Evolutionary conservation across 2,329 filamentous ascomycete genomes (phyloP).

Genomic region (Penicillium sp.): DNA sequence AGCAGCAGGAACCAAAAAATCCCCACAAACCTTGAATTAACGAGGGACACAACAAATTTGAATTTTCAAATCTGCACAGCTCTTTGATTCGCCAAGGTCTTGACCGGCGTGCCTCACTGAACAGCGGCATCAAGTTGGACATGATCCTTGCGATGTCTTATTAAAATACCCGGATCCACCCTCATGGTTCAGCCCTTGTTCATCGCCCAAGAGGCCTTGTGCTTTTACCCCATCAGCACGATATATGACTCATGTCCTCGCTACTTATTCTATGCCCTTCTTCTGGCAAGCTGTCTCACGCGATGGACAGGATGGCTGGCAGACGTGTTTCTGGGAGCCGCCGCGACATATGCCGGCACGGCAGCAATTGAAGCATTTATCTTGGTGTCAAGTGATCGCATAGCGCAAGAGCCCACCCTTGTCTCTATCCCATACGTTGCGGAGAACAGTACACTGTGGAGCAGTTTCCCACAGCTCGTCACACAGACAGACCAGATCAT

Average conservation of each 20-base stretch:
- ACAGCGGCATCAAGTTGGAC: no score
- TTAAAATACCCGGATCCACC: neutral
- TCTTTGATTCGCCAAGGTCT: no score
- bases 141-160: neutral
- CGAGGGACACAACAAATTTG: neutral
- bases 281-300: constrained; percentile 29
- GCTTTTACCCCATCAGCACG: constrained; percentile 36
- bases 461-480: constrained; percentile 22
- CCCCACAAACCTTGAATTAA: neutral
- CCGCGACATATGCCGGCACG: constrained; percentile 34
- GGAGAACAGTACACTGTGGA: constrained; percentile 12
- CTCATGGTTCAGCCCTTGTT: constrained; percentile 20
- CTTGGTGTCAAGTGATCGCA: constrained; percentile 22
- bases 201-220: constrained; percentile 31
- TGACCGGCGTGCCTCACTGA: no score
- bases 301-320: constrained; percentile 34
- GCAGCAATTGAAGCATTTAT: constrained; percentile 36
- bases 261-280: constrained; percentile 35
- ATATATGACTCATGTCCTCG: constrained; percentile 34
- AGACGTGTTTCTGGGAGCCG: constrained; percentile 33
- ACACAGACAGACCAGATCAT: constrained; percentile 18
- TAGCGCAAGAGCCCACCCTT: constrained; percentile 3
- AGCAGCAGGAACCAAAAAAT: neutral
- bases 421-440: constrained; percentile 27
- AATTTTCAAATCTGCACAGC: neutral